Evolutionary conservation across 345 rosid genomes (phyloP), one percentile per base, ranked within the genome.

Genomic region (Nephelium lappaceum): DNA sequence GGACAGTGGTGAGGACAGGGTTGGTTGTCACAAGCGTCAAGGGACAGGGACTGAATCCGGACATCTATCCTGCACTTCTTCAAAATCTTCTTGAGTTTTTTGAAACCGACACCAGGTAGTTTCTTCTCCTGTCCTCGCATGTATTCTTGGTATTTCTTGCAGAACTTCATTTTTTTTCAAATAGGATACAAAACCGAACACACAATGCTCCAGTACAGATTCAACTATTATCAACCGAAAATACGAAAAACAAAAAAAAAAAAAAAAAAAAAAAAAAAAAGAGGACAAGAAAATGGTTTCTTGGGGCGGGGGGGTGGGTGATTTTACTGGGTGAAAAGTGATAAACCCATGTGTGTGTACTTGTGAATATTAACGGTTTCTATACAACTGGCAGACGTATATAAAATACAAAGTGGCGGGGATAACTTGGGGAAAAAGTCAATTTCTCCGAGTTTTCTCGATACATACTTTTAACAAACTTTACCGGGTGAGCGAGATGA

Each of bases 61-160:
- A 77, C 77, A 68, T 86, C 87, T 66, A 78, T 78, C 74, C 94
- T 83, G 14, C 98, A 95, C 74, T 73, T 83, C 86, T 91, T 93
- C 81, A 93, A 82, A 66, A 93, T 89, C 87, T 92, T 93, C 84
- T 93, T 92, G 24, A 95, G 95, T 45, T 90, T 93, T 84, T 92
- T 95, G 84, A 93, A 87, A n/a, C 93, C 97, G 82, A 95, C 89
- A 7, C 87, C 89, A 18, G 97, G 98, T 8, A 91, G 85, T 80
- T 89, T 83, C 73, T 87, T 85, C 84, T 87, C 82, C 49, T 91
- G 95, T 6, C 72, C 91, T 71, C 86, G 90, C 96, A 91, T 88
- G 91, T 90, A 93, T 82, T 91, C 95, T 41, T 84, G 90, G 65
- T 93, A 95, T 79, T 86, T 93, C 89, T 91, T 95, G 88, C 97